Base-by-base conservation (phyloP, 83 land plant species). In the Isoetes engelmannii region DNA sequence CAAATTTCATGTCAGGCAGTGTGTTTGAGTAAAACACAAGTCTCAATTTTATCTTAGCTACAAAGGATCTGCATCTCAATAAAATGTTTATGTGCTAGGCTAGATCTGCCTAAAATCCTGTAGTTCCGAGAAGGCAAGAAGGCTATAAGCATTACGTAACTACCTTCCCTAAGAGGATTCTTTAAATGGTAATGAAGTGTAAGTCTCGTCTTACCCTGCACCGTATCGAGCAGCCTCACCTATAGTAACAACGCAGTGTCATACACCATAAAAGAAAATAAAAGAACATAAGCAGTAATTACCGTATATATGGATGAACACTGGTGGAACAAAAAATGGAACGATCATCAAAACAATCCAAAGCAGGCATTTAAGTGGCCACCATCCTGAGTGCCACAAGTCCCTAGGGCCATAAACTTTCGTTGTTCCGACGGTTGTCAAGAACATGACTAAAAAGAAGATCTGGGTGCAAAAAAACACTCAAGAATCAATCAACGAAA, bases 321-420 rank as follows among this genome's bases (percentile, higher is more conserved):
- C 69, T 4, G 87, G 55, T 42, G 96, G 96, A 57, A 88, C 7
- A 37, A 86, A 67, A 63, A 90, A 88, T 0, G 93, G 83, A 7
- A 86, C 46, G 9, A 77, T 63, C 73, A 80, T 80, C 21, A 84
- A 48, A 51, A 66, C 67, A 53, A 88, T 57, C 89, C 87, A 86
- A 55, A 88, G 12, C 20, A 82, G 13, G 56, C 80, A 65, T 73
- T 90, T 90, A 10, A 81, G 70, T 46, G 84, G 75, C 96, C 96
- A 90, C 89, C 96, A 90, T 55, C 83, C 86, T 20, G 90, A 86
- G 65, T 90, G 96, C 96, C 92, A 88, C 15, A 67, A 61, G 44
- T 84, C 84, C 57, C 96, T 72, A 18, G 76, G 70, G 5, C 78
- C 82, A 41, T 81, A 48, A 37, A 76, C n/a, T 79, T 86, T 84